phyloP scores from a whole-genome alignment of 257 asterid species.

The Nicotiana benthamiana region DNA sequence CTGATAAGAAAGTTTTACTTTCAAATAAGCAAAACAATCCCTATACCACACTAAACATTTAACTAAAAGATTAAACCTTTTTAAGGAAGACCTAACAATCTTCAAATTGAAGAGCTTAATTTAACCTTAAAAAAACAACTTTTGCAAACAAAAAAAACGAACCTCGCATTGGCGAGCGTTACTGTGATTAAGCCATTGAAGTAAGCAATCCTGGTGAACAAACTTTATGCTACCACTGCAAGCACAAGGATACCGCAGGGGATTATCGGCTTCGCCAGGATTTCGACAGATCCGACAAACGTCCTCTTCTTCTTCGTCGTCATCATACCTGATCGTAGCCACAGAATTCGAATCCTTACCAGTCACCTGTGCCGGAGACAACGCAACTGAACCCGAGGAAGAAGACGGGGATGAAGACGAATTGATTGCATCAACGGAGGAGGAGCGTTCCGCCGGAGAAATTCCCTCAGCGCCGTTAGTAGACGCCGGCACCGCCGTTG shows the following conservation, averaged over 20 bases:
- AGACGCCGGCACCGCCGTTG: constrained; percentile 44
- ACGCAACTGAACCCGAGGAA: constrained; percentile 24
- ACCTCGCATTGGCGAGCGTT: constrained; percentile 99
- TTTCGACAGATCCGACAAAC: constrained; percentile 98
- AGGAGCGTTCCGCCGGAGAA: constrained; percentile 15
- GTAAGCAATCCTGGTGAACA: constrained; percentile 95
- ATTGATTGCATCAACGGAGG: constrained; percentile 1
- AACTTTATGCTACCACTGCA: constrained; percentile 97
- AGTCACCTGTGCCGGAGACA: constrained; percentile 28
- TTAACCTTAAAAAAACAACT: neutral
- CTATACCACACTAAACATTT: no score
- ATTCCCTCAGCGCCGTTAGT: constrained; percentile 23
- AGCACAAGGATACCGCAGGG: constrained; percentile 89
- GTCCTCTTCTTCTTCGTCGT: constrained; percentile 89
- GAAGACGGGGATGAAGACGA: constrained; percentile 20
- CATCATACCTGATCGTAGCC: constrained; percentile 41
- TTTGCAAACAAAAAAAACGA: neutral
- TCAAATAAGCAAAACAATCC: no score
- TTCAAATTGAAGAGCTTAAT: neutral
- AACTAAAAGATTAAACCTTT: no score
- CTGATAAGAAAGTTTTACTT: neutral
- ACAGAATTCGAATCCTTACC: constrained; percentile 1
- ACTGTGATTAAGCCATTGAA: constrained; percentile 98
- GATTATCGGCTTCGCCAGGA: constrained; percentile 88
- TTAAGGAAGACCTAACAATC: neutral